Base-by-base conservation (phyloP, 2,329 filamentous ascomycete genomes). In the Ophiocordyceps camponoti-floridani region DNA sequence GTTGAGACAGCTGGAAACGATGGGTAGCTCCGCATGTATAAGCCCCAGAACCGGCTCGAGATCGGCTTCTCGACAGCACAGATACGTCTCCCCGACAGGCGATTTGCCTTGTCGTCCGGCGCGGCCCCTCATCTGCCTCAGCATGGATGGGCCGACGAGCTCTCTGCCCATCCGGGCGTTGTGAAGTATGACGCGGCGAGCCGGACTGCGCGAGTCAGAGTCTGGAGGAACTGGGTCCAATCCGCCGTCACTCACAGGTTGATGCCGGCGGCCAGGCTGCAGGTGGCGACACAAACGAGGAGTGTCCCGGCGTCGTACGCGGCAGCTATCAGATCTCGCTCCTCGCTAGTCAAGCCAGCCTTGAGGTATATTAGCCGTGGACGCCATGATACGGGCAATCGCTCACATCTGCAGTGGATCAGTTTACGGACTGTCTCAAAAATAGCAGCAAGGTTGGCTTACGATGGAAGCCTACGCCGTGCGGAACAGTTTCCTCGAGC, bases 201-300 rank as follows among this genome's bases (percentile, higher is more conserved):
- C 83, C 13, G 73, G 73, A 13, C 65, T 66, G 26, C 2, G 10
- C 18, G 28, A 41, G 48, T 56, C 26, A 55, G 50, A 27, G 41
- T 41, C 16, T 4, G 9, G 14, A 23, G 9, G 14, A 23, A 23
- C 23, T 23, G 23, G 23, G 23, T 6, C 8, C 23, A 18, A n/a
- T 27, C 7, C 8, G 11, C 2, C 30, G 8, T 13, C 5, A 10
- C 62, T 46, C 48, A 68, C 54, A 88, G 63, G 58, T 88, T 87
- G 47, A 88, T 84, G n/a, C 83, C 83, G 13, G 82, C 83, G n/a
- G 83, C 83, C 46, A 88, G 69, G 55, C 81, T 85, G 53, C 82
- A 86, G 2, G 83, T 88, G 35, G 83, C 83, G 14, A 85, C 76
- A 44, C 84, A 78, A 1, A 85, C 75, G 51, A 80, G 79, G 16